Evolutionary conservation across 441 rosid species (phyloP).

Genomic region (Populus hybrid): DNA sequence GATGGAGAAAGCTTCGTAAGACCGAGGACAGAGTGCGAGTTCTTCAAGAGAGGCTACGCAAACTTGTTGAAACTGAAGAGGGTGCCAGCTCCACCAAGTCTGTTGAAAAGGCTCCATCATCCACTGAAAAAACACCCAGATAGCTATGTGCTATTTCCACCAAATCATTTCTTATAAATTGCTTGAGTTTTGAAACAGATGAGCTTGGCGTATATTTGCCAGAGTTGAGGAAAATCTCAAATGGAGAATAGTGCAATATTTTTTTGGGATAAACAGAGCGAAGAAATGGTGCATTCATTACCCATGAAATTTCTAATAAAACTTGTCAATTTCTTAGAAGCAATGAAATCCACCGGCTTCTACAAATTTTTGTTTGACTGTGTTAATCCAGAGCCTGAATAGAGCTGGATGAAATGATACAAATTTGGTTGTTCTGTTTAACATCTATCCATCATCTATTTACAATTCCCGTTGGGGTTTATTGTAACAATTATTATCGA

Average conservation of each 20-base stretch:
- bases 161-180: neutral
- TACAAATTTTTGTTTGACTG: neutral
- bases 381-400: neutral
- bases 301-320: neutral
- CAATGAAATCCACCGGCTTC: neutral
- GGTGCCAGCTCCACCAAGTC: slow-evolving; percentile 40
- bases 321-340: neutral
- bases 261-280: neutral
- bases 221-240: neutral
- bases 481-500: neutral
- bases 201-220: neutral
- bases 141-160: neutral
- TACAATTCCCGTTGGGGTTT: neutral
- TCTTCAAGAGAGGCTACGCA: slow-evolving; percentile 61
- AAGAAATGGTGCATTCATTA: neutral
- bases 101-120: slow-evolving; percentile 26
- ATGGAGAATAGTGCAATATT: neutral
- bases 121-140: slow-evolving; percentile 20
- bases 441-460: neutral
- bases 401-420: neutral
- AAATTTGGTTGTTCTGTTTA: neutral
- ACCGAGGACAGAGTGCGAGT: slow-evolving; percentile 85
- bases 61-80: slow-evolving; percentile 55
- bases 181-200: neutral
- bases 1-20: slow-evolving; percentile 86